A percentile compares a stretch with the other conserved stretches of the same genome.
phyloP scores from a whole-genome alignment of 2,329 filamentous ascomycete genomes.

The Ustulina deusta region DNA sequence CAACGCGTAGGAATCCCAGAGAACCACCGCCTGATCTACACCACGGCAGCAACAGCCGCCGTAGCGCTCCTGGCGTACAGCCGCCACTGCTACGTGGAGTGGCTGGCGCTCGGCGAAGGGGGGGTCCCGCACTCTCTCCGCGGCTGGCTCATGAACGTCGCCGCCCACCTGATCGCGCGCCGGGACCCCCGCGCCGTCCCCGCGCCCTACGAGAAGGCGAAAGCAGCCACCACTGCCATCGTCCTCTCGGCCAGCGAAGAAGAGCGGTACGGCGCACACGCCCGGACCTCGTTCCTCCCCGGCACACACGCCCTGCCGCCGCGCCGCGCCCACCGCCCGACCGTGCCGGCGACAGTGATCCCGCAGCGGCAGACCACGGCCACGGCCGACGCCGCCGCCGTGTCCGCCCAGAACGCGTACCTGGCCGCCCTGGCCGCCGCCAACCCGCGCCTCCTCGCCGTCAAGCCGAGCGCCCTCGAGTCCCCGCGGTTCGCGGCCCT shows the following conservation, averaged over 20 bases:
- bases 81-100: slow-evolving; percentile 54
- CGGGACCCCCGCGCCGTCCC: slow-evolving; percentile 50
- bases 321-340: slow-evolving; percentile 45
- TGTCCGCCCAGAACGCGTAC: slow-evolving; percentile 46
- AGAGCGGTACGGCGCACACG: slow-evolving; percentile 14
- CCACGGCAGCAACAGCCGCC: slow-evolving; percentile 19
- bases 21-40: slow-evolving; percentile 14
- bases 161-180: slow-evolving; percentile 51
- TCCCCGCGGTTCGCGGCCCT: slow-evolving; percentile 50
- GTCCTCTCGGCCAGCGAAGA: slow-evolving; percentile 24
- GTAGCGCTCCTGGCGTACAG: slow-evolving; percentile 41
- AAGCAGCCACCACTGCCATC: slow-evolving; percentile 17
- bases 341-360: slow-evolving; percentile 52
- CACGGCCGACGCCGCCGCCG: slow-evolving; percentile 28
- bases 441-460: slow-evolving; percentile 49
- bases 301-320: neutral
- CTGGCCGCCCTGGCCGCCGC: slow-evolving; percentile 41
- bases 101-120: slow-evolving; percentile 58
- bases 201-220: slow-evolving; percentile 46
- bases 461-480: slow-evolving; percentile 51
- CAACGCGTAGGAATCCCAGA: neutral
- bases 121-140: slow-evolving; percentile 57
- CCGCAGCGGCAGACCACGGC: slow-evolving; percentile 56
- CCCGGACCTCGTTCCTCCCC: neutral
- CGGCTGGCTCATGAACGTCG: slow-evolving; percentile 57